phyloP scores from a whole-genome alignment of 1,284 basidiomycete species.

The Moesziomyces antarcticus region DNA sequence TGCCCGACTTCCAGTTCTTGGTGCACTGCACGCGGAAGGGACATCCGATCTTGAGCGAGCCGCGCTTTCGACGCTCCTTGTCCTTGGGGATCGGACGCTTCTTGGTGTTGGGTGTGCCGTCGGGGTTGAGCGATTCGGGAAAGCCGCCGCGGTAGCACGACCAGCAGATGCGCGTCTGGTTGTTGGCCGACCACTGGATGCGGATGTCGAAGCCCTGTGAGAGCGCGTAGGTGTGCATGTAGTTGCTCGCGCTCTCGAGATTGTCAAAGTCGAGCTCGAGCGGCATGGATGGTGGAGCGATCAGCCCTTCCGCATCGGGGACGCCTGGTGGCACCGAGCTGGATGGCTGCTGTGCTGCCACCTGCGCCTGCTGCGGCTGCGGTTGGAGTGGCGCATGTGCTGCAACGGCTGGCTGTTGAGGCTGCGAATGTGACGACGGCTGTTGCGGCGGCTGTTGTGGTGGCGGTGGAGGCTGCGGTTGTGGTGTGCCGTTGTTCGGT shows the following conservation, averaged over 20 bases:
- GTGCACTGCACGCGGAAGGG: constrained; percentile 49
- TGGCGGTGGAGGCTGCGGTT: constrained; percentile 10
- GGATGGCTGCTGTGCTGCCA: constrained; percentile 2
- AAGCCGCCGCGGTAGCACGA: constrained; percentile 49
- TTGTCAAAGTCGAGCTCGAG: constrained; percentile 52
- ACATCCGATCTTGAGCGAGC: constrained; percentile 50
- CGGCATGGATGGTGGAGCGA: constrained; percentile 49
- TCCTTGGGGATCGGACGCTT: constrained; percentile 50
- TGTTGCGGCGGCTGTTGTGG: constrained; percentile 13
- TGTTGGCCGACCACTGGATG: constrained; percentile 55
- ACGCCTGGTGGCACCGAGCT: constrained; percentile 34
- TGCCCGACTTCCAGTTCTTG: constrained; percentile 50
- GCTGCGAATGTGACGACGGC: constrained; percentile 21
- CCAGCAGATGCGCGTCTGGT: constrained; percentile 51
- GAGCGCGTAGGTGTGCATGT: constrained; percentile 52
- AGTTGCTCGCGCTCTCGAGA: constrained; percentile 47
- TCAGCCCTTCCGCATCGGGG: constrained; percentile 30
- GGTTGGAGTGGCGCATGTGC: background rate
- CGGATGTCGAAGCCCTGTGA: constrained; percentile 53
- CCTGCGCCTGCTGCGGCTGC: constrained; percentile 26
- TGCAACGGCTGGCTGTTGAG: constrained; percentile 7
- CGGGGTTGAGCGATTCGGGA: constrained; percentile 39
- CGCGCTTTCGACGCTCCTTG: constrained; percentile 44
- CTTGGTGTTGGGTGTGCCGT: constrained; percentile 47
- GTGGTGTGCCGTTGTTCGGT: constrained; percentile 31